phyloP scores from a whole-genome alignment of 805 yeast genomes.

The Nakazawaea populi region DNA sequence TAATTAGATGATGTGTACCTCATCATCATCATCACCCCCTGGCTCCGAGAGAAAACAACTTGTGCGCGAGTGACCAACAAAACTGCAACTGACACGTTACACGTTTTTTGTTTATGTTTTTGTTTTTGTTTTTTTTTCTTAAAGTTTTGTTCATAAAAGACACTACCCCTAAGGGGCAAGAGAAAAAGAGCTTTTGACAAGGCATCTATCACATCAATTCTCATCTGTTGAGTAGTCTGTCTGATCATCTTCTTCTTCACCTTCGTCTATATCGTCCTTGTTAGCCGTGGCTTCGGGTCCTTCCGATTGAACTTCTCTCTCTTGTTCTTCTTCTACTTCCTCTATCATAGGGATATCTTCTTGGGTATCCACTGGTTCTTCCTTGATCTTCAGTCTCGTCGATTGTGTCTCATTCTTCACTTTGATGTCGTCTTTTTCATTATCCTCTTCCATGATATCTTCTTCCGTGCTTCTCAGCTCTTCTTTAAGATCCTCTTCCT shows the following conservation, averaged over 20 bases:
- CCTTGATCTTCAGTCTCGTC: neutral
- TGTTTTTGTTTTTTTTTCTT: neutral
- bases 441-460: neutral
- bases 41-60: too few species aligned
- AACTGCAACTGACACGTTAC: neutral
- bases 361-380: neutral
- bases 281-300: too few species aligned
- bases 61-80: neutral
- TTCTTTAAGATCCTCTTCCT: neutral
- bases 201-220: neutral
- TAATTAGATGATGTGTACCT: too few species aligned
- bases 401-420: neutral
- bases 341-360: neutral
- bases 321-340: neutral
- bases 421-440: neutral
- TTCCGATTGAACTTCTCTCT: too few species aligned
- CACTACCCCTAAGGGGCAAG: too few species aligned
- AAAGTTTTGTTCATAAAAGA: too few species aligned
- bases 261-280: neutral
- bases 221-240: conserved; percentile 1
- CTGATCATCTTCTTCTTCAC: neutral
- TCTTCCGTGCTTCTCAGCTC: neutral
- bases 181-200: too few species aligned
- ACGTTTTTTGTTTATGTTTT: neutral
- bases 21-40: too few species aligned